These are phyloP conservation scores for Lonicera japonica DNA, from an alignment of 129 eudicot genomes.

Conservation along the genomic window DNA sequence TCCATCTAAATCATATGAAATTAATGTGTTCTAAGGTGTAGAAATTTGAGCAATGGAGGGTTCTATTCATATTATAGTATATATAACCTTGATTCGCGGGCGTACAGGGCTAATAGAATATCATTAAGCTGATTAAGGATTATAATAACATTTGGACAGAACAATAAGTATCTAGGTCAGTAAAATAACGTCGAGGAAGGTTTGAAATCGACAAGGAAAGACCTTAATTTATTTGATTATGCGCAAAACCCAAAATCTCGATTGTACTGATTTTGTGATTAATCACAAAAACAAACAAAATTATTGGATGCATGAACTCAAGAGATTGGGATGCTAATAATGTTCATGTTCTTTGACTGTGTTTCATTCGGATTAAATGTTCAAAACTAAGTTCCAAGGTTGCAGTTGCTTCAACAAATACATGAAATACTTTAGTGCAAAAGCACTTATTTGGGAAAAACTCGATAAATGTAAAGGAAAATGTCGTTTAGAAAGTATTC, in stretches of 20 bases:
- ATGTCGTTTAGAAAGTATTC: constrained; percentile 1
- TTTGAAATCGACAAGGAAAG: constrained; percentile 17
- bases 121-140: constrained; percentile 10
- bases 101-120: constrained; percentile 7
- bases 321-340: constrained; percentile 4
- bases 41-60: constrained; percentile 65
- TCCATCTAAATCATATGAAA: constrained; percentile 25
- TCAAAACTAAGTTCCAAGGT: constrained; percentile 37
- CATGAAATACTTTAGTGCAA: constrained; percentile 55
- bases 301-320: constrained; percentile 28
- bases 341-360: background rate
- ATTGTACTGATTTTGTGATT: constrained; percentile 29
- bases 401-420: constrained; percentile 60
- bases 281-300: constrained; percentile 43
- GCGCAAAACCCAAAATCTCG: constrained; percentile 16
- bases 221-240: constrained; percentile 14
- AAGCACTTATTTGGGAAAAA: constrained; percentile 37
- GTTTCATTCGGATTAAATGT: constrained; percentile 28
- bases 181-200: constrained; percentile 40
- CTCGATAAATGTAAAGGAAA: constrained; percentile 36
- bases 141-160: constrained; percentile 19
- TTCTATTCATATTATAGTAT: constrained; percentile 41
- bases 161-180: constrained; percentile 56
- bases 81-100: constrained; percentile 30
- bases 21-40: constrained; percentile 66